phyloP scores from a whole-genome alignment of 176 grass and related monocot genomes.

The Pharus latifolius region DNA sequence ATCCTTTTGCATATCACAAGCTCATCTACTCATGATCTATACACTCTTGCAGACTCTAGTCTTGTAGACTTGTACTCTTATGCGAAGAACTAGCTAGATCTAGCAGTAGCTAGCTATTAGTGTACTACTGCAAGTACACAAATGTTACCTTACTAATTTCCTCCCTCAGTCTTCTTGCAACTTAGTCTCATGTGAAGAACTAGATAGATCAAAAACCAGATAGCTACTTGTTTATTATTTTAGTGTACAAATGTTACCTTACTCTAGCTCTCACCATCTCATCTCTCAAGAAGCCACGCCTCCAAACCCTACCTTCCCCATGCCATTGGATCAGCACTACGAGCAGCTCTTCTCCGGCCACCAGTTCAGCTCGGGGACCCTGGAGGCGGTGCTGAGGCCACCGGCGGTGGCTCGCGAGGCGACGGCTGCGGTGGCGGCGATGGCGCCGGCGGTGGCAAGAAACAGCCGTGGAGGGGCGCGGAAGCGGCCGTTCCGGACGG shows the following conservation, averaged over 20 bases:
- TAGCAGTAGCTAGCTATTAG: too few species aligned
- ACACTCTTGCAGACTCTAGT: too few species aligned
- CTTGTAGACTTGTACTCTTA: too few species aligned
- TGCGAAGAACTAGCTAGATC: too few species aligned
- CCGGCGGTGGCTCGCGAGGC: background rate
- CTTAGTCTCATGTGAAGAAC: too few species aligned
- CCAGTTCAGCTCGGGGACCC: conserved; percentile 38
- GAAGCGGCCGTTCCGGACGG: conserved; percentile 51
- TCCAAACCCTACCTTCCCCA: conserved; percentile 31
- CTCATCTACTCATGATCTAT: too few species aligned
- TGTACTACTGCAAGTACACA: too few species aligned
- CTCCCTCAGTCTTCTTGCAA: background rate
- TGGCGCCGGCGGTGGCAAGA: background rate
- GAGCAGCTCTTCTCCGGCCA: conserved; percentile 31
- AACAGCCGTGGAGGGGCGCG: background rate
- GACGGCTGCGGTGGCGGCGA: background rate
- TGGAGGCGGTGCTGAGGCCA: conserved; percentile 46
- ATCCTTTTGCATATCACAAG: conserved; percentile 11
- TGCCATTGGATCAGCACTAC: conserved; percentile 9
- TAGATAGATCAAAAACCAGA: conserved; percentile 18
- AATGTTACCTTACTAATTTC: too few species aligned
- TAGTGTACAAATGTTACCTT: conserved; percentile 38
- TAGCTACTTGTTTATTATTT: conserved; percentile 15
- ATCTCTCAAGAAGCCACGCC: conserved; percentile 24
- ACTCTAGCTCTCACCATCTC: conserved; percentile 41